Conservation (phyloP, 257 asterid genomes). For the Scutellaria baicalensis region DNA sequence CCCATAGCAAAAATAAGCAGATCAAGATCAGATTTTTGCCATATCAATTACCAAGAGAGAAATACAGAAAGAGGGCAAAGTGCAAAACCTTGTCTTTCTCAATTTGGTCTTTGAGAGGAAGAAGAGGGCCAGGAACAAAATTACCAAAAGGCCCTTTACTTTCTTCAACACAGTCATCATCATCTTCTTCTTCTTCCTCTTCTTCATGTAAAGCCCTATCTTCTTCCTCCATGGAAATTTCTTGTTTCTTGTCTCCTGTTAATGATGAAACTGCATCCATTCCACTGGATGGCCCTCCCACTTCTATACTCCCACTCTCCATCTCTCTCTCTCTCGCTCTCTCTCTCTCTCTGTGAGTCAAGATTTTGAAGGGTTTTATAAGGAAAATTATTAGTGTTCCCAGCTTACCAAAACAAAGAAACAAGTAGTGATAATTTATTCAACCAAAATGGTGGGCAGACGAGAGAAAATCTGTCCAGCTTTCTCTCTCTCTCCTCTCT, state of each 20-base stretch:
- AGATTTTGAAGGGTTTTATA: conserved; percentile 6
- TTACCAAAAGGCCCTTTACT: conserved; percentile 19
- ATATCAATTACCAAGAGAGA: not conserved
- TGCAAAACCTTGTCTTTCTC: conserved; percentile 61
- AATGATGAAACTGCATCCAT: conserved; percentile 1
- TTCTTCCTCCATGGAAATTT: conserved; percentile 7
- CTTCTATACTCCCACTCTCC: conserved; percentile 35
- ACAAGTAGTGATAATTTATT: not conserved
- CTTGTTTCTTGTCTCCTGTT: conserved; percentile 19
- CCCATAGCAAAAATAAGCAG: not conserved
- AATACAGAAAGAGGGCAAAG: not conserved
- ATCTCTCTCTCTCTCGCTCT: conserved; percentile 17
- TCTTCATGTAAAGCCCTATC: conserved; percentile 10
- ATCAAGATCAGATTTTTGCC: not conserved
- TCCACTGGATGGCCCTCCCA: conserved; percentile 49
- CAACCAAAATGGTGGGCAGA: not conserved
- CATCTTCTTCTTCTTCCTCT: conserved; percentile 29
- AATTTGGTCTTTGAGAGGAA: conserved; percentile 75
- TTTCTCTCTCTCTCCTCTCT: not conserved
- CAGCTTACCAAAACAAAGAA: not conserved
- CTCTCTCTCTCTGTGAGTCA: not conserved
- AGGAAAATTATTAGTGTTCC: not conserved
- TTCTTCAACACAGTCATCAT: not conserved
- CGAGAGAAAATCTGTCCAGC: conserved; percentile 9
- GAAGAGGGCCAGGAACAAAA: conserved; percentile 70